Percentiles rank a stretch among this genome's conserved stretches.
These are phyloP conservation scores for Micractinium sp. DNA, from an alignment of 139 green algal genomes.

Conservation along the genomic window DNA sequence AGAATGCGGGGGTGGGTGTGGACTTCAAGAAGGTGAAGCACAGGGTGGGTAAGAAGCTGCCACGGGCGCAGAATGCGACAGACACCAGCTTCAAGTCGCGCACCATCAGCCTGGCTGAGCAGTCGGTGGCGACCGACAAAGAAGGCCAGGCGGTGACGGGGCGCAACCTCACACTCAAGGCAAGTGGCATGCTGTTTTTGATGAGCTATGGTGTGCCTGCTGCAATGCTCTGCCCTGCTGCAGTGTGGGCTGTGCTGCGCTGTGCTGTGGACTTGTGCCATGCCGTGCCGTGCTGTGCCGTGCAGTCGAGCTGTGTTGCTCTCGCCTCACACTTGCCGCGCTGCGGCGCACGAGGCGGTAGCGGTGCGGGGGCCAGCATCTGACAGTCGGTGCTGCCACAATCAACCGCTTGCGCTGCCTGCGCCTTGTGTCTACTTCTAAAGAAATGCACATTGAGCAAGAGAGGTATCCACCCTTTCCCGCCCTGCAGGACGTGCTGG, in stretches of 20 bases:
- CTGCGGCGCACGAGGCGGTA: no score
- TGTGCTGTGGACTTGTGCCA: no score
- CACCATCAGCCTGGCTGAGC: conserved; percentile 76
- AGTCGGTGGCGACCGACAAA: conserved; percentile 68
- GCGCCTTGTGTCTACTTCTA: no score
- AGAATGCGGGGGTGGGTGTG: conserved; percentile 81
- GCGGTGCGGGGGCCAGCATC: neutral
- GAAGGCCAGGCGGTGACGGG: conserved; percentile 69
- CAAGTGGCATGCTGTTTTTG: conserved; percentile 26
- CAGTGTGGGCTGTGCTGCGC: no score
- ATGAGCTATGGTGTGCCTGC: no score
- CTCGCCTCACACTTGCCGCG: no score
- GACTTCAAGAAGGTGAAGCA: conserved; percentile 88
- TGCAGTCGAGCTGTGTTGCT: no score
- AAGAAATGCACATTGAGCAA: no score
- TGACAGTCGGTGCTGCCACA: neutral
- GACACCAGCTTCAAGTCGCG: conserved; percentile 72
- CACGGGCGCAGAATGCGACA: conserved; percentile 83
- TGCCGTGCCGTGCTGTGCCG: no score
- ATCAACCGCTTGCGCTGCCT: neutral
- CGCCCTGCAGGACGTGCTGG: conserved; percentile 76
- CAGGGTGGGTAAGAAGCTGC: conserved; percentile 86
- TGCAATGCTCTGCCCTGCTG: no score
- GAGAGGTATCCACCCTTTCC: no score
- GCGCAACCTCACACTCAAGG: conserved; percentile 84